Base-by-base conservation (phyloP, 2,329 filamentous ascomycete species). In the Fusarium mexicanum region DNA sequence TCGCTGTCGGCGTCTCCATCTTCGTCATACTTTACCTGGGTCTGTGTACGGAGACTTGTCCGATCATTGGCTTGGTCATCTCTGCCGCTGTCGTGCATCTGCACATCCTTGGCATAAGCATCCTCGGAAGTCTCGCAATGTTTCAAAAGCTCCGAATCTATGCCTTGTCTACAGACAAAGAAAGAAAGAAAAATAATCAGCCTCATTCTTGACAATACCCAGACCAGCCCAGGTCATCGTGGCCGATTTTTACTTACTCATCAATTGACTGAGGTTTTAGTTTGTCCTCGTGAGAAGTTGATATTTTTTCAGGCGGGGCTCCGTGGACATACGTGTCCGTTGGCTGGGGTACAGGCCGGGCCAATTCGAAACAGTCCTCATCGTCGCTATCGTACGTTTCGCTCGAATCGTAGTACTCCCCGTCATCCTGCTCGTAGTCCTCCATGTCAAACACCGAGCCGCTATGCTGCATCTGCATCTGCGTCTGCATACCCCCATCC, bases 331-430 rank as follows among this genome's bases (percentile, higher is more conserved):
- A 87, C 8, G 88, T 87, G 9, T 90, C 80, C 55, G 67, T 55
- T 86, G 79, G 63, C 87, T 85, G 5, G 86, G 84, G 88, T 89
- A 91, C 33, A 91, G 81, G 2, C 89, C 91, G 16, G 83, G 87
- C 81, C 91, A 90, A 69, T 91, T 90, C 71, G 91, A 91, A 29
- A 85, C 86, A 58, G 88, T 67, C 87, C 43, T 86, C 87, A 51
- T 83, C 85, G 47, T 82, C 82, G 29, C 79, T 77, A n/a, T 74
- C 63, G 59, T 76, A 75, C 40, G 62, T 75, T 61, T 78, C 74
- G 67, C 72, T 72, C 57, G 72, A 77, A 64, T 78, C 76, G 57
- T 73, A 82, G 37, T 83, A 72, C 31, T 84, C 61, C n/a, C 63
- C 83, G 51, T 86, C 85, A 46, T 88, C 87, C 18, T 89, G 87